These are phyloP conservation scores for Phytopythium aichiense DNA, from an alignment of 352 stramenopile genomes.

Conservation along the genomic window DNA sequence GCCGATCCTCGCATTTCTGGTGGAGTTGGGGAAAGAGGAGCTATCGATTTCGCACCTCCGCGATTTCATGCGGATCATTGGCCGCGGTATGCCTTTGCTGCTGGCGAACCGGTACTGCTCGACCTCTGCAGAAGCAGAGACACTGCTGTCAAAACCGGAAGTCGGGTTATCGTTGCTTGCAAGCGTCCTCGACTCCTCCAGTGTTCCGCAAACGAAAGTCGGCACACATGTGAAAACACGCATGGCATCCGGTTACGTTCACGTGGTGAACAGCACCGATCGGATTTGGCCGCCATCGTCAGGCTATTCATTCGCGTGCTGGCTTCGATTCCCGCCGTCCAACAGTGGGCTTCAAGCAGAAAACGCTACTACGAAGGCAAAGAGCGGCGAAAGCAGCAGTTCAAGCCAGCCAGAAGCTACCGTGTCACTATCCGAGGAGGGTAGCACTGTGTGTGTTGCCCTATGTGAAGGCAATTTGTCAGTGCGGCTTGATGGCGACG, in stretches of 20 bases:
- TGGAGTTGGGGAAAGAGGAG: conserved; percentile 41
- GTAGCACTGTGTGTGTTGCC: conserved; percentile 26
- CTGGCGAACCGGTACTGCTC: conserved; percentile 23
- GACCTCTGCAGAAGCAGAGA: background rate
- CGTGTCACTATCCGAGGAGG: background rate
- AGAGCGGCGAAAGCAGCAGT: background rate
- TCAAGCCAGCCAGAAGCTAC: background rate
- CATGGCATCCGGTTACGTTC: conserved; percentile 59
- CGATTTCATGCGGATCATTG: conserved; percentile 48
- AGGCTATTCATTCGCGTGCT: conserved; percentile 77
- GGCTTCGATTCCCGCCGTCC: conserved; percentile 47
- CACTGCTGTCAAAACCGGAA: conserved; percentile 6
- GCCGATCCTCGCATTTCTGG: conserved; percentile 33
- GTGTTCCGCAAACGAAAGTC: conserved; percentile 49
- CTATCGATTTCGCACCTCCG: conserved; percentile 46
- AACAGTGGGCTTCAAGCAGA: background rate
- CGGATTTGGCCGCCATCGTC: conserved; percentile 62
- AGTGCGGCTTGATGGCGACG: conserved; percentile 34
- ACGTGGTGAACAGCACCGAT: conserved; percentile 57
- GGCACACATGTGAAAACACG: conserved; percentile 42
- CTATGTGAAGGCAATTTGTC: conserved; percentile 57
- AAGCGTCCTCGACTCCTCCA: conserved; percentile 30
- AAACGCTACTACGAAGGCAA: background rate
- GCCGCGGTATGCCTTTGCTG: conserved; percentile 43
- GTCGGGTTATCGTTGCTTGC: conserved; percentile 45